phyloP scores from a whole-genome alignment of 352 stramenopile species.

The Pythium brachiatum region DNA sequence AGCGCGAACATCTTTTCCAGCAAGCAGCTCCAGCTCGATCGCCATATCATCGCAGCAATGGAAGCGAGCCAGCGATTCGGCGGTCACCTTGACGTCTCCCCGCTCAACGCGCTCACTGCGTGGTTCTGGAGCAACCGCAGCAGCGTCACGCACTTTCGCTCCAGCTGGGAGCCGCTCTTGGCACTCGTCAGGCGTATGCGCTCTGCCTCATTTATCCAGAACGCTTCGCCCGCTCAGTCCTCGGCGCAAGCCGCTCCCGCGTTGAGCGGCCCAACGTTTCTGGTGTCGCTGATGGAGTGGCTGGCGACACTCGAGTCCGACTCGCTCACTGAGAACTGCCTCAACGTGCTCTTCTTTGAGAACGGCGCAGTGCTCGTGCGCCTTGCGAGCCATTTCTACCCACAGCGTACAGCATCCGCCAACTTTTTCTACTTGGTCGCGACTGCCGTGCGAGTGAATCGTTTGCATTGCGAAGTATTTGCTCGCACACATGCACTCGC shows the following conservation, averaged over 20 bases:
- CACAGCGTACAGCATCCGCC: conserved; percentile 10
- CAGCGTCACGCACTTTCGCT: conserved; percentile 23
- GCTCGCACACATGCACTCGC: conserved; percentile 24
- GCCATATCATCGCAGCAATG: conserved; percentile 25
- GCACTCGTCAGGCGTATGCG: conserved; percentile 25
- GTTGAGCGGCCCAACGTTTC: conserved; percentile 23
- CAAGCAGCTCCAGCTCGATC: conserved; percentile 8
- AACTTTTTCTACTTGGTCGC: conserved; percentile 32
- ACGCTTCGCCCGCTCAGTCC: not conserved
- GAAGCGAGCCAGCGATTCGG: not conserved
- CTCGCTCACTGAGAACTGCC: conserved; percentile 31
- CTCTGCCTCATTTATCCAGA: not conserved
- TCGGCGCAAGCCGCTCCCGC: not conserved
- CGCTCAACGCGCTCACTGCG: conserved; percentile 26
- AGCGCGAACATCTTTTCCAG: conserved; percentile 28
- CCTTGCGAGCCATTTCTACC: conserved; percentile 22
- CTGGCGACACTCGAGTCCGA: conserved; percentile 29
- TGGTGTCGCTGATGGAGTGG: conserved; percentile 31
- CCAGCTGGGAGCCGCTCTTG: conserved; percentile 23
- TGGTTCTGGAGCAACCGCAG: conserved; percentile 34
- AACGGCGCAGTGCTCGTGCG: conserved; percentile 29
- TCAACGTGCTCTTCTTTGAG: conserved; percentile 35
- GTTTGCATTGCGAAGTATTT: conserved; percentile 33
- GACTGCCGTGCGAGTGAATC: conserved; percentile 25
- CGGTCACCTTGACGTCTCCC: conserved; percentile 18